Base-by-base conservation (phyloP, 148 eudicot genomes). In the Cornus suecica region DNA sequence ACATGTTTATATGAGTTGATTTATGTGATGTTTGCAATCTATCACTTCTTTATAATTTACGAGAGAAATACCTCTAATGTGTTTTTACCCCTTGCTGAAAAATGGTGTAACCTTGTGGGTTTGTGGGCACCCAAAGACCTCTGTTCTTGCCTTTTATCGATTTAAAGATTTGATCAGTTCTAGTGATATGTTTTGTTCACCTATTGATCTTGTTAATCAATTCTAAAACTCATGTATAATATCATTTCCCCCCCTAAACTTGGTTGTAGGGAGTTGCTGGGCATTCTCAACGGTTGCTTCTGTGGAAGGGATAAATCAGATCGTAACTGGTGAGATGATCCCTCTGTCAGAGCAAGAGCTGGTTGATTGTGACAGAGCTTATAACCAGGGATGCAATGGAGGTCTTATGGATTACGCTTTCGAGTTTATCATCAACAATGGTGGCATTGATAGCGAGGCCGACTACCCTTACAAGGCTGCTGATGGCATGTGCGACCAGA, bases 351-450 rank as follows among this genome's bases (percentile, higher is more conserved):
- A 92, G 78, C 97, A 92, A 79, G 93, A 90, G 83, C 90, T 92
- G 51, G 88, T 92, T 34, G 93, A 89, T 69, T 92, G 97, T 73
- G 95, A 90, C 75, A 86, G 22, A 28, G 1, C 77, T 23, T 78
- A 81, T 70, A 86, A 89, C 76, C 68, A 73, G 60, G 95, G 97
- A 42, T 92, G 97, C 72, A 85, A 92, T 75, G 97, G 97, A 34
- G 97, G 97, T 71, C 88, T 90, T 23, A 87, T 87, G 97, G 91
- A 90, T 63, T 85, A 89, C 65, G 97, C 88, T 20, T 92, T 92
- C 60, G 83, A 87, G 9, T 92, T 89, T 85, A 90, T 90, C 74
- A 80, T 85, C 11, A 83, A 86, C 23, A 90, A 92, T 66, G 97
- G 97, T 54, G 97, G 94, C 29, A 78, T 92, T 34, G 95, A 89